Evolutionary conservation across 2,329 filamentous ascomycete genomes (phyloP), one percentile per base, ranked within the genome.

Genomic region (Elsinoe batatas): DNA sequence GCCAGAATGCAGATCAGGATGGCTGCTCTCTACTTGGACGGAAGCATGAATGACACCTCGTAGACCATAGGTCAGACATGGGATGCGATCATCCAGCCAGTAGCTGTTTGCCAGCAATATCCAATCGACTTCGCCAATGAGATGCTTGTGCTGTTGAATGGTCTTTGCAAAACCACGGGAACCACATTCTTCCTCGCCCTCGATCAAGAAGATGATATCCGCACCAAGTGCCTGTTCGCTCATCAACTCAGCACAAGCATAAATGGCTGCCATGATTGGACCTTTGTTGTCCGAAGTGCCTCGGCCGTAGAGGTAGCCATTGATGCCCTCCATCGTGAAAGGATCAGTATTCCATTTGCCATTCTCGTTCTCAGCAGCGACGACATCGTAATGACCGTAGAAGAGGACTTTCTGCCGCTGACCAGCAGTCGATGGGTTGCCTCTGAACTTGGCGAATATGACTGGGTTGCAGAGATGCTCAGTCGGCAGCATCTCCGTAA

Each of bases 231-330:
- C 79, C 63, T 95, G 88, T n/a, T 87, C 83, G 60, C 91, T 85
- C 60, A 88, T 82, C 3, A 98, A 75, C 64, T 97, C 91, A 0
- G 91, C 88, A 1, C 94, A 91, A 0, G 91, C 93, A 66, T 94
- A 97, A 0, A 98, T 78, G 1, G 93, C 93, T 1, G 94, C 91
- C 65, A 98, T 82, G 58, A 96, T 89, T 0, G 93, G 93, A 0
- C 94, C 93, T 69, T 98, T 98, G 73, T 98, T 97, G 69, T 98
- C 93, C 47, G 90, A 94, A 12, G 94, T 88, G n/a, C 93, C 93
- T 63, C 93, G 87, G 2, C 93, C 93, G 61, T 98, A 97, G 1
- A 97, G 76, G 67, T 91, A 97, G 0, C 93, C 91, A 63, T 95
- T 91, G 56, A 89, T 82, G 3, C 93, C 93, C 51, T 85, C 85